A percentile compares a stretch with the other conserved stretches of the same genome.
phyloP scores from a whole-genome alignment of 495 filamentous ascomycete species.

The Tuber borchii region DNA sequence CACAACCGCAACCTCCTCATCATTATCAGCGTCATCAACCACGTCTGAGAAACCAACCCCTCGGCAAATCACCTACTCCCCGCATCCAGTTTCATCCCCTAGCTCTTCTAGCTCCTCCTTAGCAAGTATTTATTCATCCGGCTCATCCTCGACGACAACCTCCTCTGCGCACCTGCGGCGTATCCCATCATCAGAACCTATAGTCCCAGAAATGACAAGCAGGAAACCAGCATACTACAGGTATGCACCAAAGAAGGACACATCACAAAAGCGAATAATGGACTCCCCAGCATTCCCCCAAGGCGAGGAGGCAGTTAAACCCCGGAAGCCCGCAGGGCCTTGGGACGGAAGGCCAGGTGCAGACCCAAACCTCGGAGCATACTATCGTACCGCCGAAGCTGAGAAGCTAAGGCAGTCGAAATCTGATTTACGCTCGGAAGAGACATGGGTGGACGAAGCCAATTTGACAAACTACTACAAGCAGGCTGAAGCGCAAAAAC shows the following conservation, averaged over 20 bases:
- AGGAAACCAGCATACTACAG: slow-evolving; percentile 27
- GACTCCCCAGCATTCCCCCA: slow-evolving; percentile 23
- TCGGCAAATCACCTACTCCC: slow-evolving; percentile 17
- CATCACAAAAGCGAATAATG: slow-evolving; percentile 23
- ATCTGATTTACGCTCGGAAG: background rate
- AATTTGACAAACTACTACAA: slow-evolving; percentile 28
- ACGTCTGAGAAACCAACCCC: slow-evolving; percentile 14
- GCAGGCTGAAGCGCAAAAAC: slow-evolving; percentile 23
- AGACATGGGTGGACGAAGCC: slow-evolving; percentile 14
- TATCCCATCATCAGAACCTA: slow-evolving; percentile 5
- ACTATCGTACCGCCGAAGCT: slow-evolving; percentile 30
- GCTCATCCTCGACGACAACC: slow-evolving; percentile 12
- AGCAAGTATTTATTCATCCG: slow-evolving; percentile 12
- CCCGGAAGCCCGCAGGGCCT: slow-evolving; percentile 24
- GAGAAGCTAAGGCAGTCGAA: slow-evolving; percentile 9
- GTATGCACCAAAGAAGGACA: slow-evolving; percentile 12
- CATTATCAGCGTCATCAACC: slow-evolving; percentile 13
- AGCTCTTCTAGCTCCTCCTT: slow-evolving; percentile 19
- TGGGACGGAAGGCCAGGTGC: slow-evolving; percentile 35
- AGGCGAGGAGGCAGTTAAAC: background rate
- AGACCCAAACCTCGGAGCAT: slow-evolving; percentile 29
- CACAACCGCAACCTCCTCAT: slow-evolving; percentile 13
- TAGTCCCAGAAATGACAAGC: slow-evolving; percentile 16
- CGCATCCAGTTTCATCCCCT: slow-evolving; percentile 12
- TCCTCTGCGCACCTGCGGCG: slow-evolving; percentile 19